phyloP scores from a whole-genome alignment of 2,329 filamentous ascomycete species.

The Cytospora piceicola region DNA sequence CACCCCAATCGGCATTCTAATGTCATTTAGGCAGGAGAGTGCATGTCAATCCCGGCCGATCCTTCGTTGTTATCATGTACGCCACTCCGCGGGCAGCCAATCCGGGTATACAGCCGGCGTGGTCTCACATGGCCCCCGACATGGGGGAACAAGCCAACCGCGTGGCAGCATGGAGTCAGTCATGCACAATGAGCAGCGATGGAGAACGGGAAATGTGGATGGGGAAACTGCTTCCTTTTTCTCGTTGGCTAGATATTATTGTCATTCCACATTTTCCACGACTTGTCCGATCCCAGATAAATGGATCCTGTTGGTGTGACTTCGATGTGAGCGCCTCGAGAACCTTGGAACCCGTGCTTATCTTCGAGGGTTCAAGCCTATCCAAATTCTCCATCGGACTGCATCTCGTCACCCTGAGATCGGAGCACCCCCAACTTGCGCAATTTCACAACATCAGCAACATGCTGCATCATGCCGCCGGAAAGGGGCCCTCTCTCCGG shows the following conservation, averaged over 20 bases:
- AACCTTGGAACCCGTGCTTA: slow-evolving; percentile 18
- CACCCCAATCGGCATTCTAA: slow-evolving; percentile 10
- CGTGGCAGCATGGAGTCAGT: slow-evolving; percentile 15
- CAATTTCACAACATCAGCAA: not conserved
- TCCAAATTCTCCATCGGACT: not conserved
- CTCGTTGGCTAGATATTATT: not conserved
- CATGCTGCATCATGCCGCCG: not conserved
- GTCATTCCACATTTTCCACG: slow-evolving; percentile 15
- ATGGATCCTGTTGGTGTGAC: slow-evolving; percentile 20
- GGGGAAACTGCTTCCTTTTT: not conserved
- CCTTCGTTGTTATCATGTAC: slow-evolving; percentile 23
- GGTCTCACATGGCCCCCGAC: slow-evolving; percentile 10
- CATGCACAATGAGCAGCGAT: slow-evolving; percentile 18
- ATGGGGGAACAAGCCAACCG: slow-evolving; percentile 18
- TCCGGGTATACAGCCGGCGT: slow-evolving; percentile 14
- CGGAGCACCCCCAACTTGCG: slow-evolving; percentile 2
- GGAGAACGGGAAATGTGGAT: slow-evolving; percentile 10
- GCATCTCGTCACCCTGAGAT: slow-evolving; percentile 1
- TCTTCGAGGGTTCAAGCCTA: slow-evolving; percentile 15
- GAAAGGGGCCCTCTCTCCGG: not conserved
- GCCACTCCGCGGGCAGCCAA: slow-evolving; percentile 18
- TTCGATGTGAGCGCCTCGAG: not conserved
- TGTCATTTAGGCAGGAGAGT: slow-evolving; percentile 20
- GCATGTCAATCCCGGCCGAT: slow-evolving; percentile 22
- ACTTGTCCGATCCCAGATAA: slow-evolving; percentile 9